Base-by-base conservation (phyloP, 2,329 filamentous ascomycete species). In the Fragosphaeria purpurea region DNA sequence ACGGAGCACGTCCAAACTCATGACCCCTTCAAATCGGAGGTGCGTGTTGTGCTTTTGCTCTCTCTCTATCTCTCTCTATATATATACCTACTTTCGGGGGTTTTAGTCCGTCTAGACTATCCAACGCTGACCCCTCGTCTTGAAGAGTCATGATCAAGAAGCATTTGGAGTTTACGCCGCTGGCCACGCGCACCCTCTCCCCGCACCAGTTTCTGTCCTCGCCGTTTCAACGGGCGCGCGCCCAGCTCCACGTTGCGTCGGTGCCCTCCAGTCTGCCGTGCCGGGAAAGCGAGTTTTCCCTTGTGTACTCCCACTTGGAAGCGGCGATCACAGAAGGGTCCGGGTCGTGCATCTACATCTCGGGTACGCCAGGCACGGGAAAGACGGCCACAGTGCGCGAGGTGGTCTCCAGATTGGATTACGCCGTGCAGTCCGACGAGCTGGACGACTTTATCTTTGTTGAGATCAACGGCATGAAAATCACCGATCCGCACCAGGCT, bases 391-490 rank as follows among this genome's bases (percentile, higher is more conserved):
- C 94, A 0, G 93, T 98, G 8, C 85, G 93, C 45, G 93, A 98
- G 67, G 93, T 97, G 1, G 86, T 98, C 12, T 82, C 86, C 5
- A 85, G 89, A 54, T 76, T 98, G 7, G 91, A 97, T 59, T 81
- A 85, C n/a, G 83, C 88, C 1, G 93, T 97, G 1, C 76, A 81
- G 45, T 82, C 85, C 7, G 93, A 98, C 61, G 91, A 97, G 66
- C 76, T 98, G 41, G 93, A 98, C 61, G 91, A 97, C 64, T 98
- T 98, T 66, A 95, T 96, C 53, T 98, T 98, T 59, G 90, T 98
- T 55, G 93, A 98, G 67, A 97, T 98, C 70, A 98, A 98, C 67
- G 94, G 93, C 58, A 97, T 98, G 93, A 98, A 98, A 71, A 90
- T 98, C 59, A 95, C 93, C 0, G 93, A 98, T 64, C 91, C 93